Percentiles rank a stretch among this genome's conserved stretches.
Evolutionary conservation across 2,329 filamentous ascomycete genomes (phyloP).

Genomic region (Xylaria sp.): DNA sequence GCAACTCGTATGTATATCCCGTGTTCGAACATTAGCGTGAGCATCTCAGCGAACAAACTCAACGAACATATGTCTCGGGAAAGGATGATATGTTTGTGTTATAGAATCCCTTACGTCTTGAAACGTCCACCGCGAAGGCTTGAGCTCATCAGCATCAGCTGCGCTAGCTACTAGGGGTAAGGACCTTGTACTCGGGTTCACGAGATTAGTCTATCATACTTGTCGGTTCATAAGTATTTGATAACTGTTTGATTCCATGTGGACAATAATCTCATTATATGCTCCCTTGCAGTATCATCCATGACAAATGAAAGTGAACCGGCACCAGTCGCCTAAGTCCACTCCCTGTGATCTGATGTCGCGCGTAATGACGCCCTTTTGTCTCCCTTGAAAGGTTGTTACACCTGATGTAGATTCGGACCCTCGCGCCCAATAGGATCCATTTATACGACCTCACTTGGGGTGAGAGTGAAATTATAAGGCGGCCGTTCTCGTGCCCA

Average conservation of each 20-base stretch:
- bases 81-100: not conserved
- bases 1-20: not conserved
- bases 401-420: not conserved
- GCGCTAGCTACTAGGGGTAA: not conserved
- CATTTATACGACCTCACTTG: constrained; percentile 8
- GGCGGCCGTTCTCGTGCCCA: constrained; percentile 34
- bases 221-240: not conserved
- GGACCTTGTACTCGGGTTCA: not conserved
- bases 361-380: not conserved
- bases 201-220: not conserved
- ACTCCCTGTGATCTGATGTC: not conserved
- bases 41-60: not conserved
- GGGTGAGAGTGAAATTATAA: constrained; percentile 27
- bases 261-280: not conserved
- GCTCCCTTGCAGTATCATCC: not conserved
- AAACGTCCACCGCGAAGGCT: not conserved
- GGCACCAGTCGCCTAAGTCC: not conserved
- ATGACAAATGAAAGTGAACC: not conserved
- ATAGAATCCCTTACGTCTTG: not conserved
- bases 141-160: not conserved
- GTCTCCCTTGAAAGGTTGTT: not conserved
- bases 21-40: not conserved
- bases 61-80: not conserved
- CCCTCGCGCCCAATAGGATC: no score
- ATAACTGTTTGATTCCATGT: not conserved